phyloP scores from a whole-genome alignment of 1,139 yeast species.

The Blastobotrys petasosporus region DNA sequence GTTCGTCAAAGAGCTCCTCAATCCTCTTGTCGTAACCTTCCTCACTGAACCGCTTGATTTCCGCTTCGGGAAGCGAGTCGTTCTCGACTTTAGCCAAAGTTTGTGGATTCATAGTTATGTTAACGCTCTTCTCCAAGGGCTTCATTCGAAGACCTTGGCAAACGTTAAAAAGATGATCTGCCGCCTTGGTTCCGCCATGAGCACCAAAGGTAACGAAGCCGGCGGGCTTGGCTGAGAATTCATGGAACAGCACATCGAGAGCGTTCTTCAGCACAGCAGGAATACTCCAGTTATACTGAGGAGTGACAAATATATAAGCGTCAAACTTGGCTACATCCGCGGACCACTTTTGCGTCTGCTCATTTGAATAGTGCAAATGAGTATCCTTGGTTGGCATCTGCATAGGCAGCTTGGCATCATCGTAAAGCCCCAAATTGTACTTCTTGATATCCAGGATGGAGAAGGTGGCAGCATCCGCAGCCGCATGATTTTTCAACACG shows the following conservation, averaged over 20 bases:
- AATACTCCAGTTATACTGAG: constrained; percentile 34
- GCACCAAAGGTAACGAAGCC: constrained; percentile 31
- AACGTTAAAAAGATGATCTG: constrained; percentile 28
- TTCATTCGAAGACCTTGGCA: constrained; percentile 11
- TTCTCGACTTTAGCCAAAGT: too few species aligned
- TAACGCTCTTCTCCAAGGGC: background rate
- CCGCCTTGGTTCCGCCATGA: constrained; percentile 33
- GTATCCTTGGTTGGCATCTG: constrained; percentile 8
- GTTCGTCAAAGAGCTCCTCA: too few species aligned
- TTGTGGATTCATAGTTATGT: too few species aligned
- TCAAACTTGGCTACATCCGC: constrained; percentile 18
- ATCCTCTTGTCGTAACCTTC: too few species aligned
- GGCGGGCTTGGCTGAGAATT: constrained; percentile 32
- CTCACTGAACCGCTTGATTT: too few species aligned
- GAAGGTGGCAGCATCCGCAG: background rate
- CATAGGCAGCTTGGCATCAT: constrained; percentile 16
- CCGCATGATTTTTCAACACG: constrained; percentile 1
- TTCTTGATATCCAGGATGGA: constrained; percentile 14
- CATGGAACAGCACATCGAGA: constrained; percentile 30
- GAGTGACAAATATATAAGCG: constrained; percentile 32
- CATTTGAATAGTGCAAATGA: constrained; percentile 11
- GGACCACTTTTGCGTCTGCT: constrained; percentile 16
- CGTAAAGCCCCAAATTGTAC: constrained; percentile 14
- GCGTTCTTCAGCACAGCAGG: constrained; percentile 36
- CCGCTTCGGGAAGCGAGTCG: too few species aligned